phyloP scores from a whole-genome alignment of 352 stramenopile species.

The Globisporangium okanoganense region DNA sequence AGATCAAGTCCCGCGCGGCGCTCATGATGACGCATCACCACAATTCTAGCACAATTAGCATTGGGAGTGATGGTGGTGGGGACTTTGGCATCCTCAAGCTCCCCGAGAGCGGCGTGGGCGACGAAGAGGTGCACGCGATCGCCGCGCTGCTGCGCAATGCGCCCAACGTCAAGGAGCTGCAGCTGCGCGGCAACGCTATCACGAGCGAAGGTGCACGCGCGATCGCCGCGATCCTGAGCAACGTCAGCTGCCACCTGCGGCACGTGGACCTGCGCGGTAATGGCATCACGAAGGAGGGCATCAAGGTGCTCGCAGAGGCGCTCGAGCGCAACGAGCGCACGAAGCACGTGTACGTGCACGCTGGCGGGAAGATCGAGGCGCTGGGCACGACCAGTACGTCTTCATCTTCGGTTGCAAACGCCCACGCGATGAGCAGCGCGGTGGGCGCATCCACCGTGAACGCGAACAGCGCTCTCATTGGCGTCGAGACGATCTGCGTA shows the following conservation, averaged over 20 bases:
- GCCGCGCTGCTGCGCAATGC: constrained; percentile 89
- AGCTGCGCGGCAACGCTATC: constrained; percentile 90
- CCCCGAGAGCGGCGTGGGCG: constrained; percentile 87
- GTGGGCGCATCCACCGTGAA: constrained; percentile 17
- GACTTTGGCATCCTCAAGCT: constrained; percentile 61
- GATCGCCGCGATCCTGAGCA: constrained; percentile 89
- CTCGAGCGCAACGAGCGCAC: constrained; percentile 91
- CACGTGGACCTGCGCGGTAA: constrained; percentile 92
- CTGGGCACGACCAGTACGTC: constrained; percentile 66
- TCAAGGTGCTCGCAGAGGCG: constrained; percentile 92
- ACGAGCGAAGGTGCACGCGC: constrained; percentile 90
- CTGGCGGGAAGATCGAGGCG: constrained; percentile 93
- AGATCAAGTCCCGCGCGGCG: constrained; percentile 82
- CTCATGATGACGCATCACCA: constrained; percentile 15
- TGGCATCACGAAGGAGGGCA: constrained; percentile 86
- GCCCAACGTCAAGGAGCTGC: constrained; percentile 91
- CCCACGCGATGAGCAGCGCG: constrained; percentile 39
- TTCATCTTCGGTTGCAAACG: constrained; percentile 32
- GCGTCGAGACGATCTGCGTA: constrained; percentile 92
- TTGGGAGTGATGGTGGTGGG: constrained; percentile 10
- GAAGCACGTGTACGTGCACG: constrained; percentile 96
- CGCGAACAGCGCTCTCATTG: constrained; percentile 49
- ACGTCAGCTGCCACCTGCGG: constrained; percentile 64
- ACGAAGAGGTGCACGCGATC: constrained; percentile 96
- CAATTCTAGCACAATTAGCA: constrained; percentile 7